These are phyloP conservation scores for Aspergillus ustus DNA, from an alignment of 2,329 filamentous ascomycete species.

Conservation along the genomic window DNA sequence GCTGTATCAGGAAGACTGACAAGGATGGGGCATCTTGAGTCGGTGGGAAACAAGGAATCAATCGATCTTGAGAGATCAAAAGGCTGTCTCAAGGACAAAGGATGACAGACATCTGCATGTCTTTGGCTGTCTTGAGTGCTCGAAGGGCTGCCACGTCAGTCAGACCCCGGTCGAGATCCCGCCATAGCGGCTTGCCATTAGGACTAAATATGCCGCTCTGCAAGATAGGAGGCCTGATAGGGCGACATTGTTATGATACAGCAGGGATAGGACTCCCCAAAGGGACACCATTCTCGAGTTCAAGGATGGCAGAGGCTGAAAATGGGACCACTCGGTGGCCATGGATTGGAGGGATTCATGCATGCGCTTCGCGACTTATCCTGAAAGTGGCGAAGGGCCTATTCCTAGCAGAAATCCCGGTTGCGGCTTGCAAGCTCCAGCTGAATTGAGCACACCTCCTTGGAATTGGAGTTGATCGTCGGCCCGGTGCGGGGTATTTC, in stretches of 20 bases:
- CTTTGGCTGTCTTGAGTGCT: slow-evolving; percentile 15
- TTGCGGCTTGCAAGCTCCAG: slow-evolving; percentile 21
- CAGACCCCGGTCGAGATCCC: slow-evolving; percentile 17
- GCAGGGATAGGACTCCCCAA: slow-evolving; percentile 13
- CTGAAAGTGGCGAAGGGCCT: slow-evolving; percentile 4
- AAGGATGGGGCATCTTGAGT: background rate
- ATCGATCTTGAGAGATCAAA: slow-evolving; percentile 7
- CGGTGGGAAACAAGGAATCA: slow-evolving; percentile 8
- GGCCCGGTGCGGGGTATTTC: slow-evolving; percentile 20
- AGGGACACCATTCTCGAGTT: slow-evolving; percentile 14
- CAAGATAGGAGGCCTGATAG: slow-evolving; percentile 20
- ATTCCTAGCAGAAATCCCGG: slow-evolving; percentile 2
- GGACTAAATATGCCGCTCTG: slow-evolving; percentile 16
- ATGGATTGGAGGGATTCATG: background rate
- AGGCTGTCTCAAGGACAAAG: slow-evolving; percentile 17
- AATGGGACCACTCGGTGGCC: background rate
- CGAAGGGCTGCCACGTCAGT: slow-evolving; percentile 41
- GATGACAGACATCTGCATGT: slow-evolving; percentile 20
- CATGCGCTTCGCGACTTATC: background rate
- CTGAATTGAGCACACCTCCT: slow-evolving; percentile 14
- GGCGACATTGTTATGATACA: slow-evolving; percentile 9
- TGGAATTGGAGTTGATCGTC: slow-evolving; percentile 19
- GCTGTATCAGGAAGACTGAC: background rate
- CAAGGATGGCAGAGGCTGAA: slow-evolving; percentile 8
- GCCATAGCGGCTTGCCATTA: slow-evolving; percentile 17